These are phyloP conservation scores for Veloboletus limbatus DNA, from an alignment of 1,284 basidiomycete species.

Conservation along the genomic window DNA sequence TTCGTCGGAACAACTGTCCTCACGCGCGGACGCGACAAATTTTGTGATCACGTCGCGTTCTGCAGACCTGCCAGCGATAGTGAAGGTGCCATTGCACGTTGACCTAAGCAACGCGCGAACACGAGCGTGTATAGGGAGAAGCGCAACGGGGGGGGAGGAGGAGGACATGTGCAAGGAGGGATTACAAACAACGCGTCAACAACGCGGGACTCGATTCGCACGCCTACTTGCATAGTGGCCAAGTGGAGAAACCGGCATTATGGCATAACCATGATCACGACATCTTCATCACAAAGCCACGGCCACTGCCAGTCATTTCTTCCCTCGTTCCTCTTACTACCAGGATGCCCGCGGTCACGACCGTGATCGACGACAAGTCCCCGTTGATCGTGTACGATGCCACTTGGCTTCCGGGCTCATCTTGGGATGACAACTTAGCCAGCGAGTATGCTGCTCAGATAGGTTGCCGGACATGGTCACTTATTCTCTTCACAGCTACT, in stretches of 20 bases:
- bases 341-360: slow-evolving; percentile 27
- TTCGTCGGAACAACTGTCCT: slow-evolving; percentile 39
- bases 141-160: slow-evolving; percentile 54
- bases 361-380: slow-evolving; percentile 32
- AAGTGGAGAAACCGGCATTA: too few species aligned
- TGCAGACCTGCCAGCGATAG: slow-evolving; percentile 59
- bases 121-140: slow-evolving; percentile 60
- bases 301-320: neutral
- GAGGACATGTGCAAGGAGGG: neutral
- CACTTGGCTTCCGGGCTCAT: slow-evolving; percentile 22
- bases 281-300: neutral
- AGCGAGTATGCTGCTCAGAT: slow-evolving; percentile 13
- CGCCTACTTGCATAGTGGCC: too few species aligned
- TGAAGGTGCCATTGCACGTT: slow-evolving; percentile 52
- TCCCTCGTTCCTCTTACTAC: neutral
- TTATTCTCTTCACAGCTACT: slow-evolving; percentile 25
- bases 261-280: too few species aligned
- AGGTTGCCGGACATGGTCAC: neutral
- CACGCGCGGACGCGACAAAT: slow-evolving; percentile 46
- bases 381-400: slow-evolving; percentile 28
- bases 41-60: slow-evolving; percentile 55
- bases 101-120: slow-evolving; percentile 67
- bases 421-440: slow-evolving; percentile 15
- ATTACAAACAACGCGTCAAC: slow-evolving; percentile 10
- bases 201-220: slow-evolving; percentile 9